Base-by-base conservation (phyloP, 2,329 filamentous ascomycete species). In the Blumeria hordei region DNA sequence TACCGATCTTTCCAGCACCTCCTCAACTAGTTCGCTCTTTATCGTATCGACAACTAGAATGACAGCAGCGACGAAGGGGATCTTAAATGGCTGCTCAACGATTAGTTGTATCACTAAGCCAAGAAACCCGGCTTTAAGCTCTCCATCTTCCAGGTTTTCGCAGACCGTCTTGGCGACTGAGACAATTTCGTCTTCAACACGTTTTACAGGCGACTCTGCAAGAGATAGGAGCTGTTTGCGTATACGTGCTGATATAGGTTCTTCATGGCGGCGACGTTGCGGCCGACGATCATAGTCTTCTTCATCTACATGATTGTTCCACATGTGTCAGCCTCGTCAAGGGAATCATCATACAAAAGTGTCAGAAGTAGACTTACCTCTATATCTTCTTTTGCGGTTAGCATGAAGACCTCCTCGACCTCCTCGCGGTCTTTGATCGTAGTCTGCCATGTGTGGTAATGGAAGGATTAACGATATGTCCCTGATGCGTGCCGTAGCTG, bases 41-140 rank as follows among this genome's bases (percentile, higher is more conserved):
- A 84, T 70, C 32, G 78, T 76, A 69, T 96, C 95, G 60, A 81
- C 76, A 56, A 87, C 76, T 56, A 94, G 74, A 45, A 93, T 76
- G 12, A 90, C 81, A 18, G 85, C 86, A 9, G 88, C 88, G 39
- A 94, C 76, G 66, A 95, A 96, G 0, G 92, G 90, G n/a, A 88
- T 93, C 73, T 96, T 96, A 68, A 98, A 82, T 0, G 92, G 92
- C 69, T 98, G 92, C 70, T 98, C 92, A 37, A 86, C 67, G 45
- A 84, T 75, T 60, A 96, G 74, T 68, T 90, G 85, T 57, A 88
- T 70, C 7, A 80, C 72, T 34, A 94, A 74, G 56, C 82, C 77
- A 60, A 85, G 72, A 66, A 94, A 93, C 53, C 74, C 78, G 35
- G 73, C 75, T 60, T 80, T 80, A 55, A 94, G 71, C 61, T 88